These are phyloP conservation scores for Annona squamosa DNA, from an alignment of 164 flowering plant species.

Conservation along the genomic window DNA sequence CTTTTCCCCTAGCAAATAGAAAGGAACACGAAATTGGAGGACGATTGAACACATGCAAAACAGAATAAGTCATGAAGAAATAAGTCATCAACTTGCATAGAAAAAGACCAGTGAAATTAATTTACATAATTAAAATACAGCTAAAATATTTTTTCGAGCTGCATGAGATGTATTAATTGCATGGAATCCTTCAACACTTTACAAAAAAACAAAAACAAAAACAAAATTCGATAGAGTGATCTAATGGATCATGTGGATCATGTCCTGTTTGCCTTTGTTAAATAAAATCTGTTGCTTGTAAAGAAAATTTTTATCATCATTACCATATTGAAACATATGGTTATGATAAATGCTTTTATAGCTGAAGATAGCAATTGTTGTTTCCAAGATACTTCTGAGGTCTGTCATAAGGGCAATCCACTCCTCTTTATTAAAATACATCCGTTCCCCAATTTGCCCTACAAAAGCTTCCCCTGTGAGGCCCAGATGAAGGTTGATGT, in stretches of 20 bases:
- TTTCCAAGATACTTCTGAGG: no score
- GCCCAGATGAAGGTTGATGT: no score
- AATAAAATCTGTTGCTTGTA: neutral
- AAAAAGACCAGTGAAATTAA: neutral
- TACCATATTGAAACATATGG: no score
- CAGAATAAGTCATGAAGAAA: neutral
- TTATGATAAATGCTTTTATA: no score
- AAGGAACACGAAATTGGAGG: conserved; percentile 10
- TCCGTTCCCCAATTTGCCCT: no score
- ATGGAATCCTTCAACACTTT: neutral
- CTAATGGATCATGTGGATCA: neutral
- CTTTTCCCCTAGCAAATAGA: conserved; percentile 25
- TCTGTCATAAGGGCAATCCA: no score
- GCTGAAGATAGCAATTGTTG: no score
- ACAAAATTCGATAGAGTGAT: neutral
- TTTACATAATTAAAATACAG: no score
- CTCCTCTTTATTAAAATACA: no score
- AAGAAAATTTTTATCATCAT: neutral
- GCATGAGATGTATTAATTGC: neutral
- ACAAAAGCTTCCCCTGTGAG: no score
- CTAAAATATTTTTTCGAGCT: neutral
- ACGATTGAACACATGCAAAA: neutral
- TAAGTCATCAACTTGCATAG: neutral
- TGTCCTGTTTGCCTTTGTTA: neutral
- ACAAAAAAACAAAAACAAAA: no score